Base-by-base conservation (phyloP, 345 rosid species). In the Hibiscus tridactylites region DNA sequence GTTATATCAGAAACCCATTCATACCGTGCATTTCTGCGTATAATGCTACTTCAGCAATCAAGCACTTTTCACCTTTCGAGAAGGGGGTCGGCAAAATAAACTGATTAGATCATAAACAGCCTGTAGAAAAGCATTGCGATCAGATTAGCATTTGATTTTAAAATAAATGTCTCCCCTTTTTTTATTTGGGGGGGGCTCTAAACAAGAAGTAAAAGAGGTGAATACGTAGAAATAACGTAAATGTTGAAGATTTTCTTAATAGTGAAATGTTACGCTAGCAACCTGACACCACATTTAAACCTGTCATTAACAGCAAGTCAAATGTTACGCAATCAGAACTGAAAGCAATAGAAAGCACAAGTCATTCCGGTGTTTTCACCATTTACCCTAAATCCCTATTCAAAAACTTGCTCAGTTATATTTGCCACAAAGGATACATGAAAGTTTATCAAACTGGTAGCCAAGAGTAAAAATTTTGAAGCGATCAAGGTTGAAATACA, bases 101-200 rank as follows among this genome's bases (percentile, higher is more conserved):
- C 97, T 95, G 82, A 95, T 92, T 39, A 95, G 88, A 79, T 95
- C 99, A 73, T 95, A 97, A 29, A 92, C 87, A 68, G 97, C 97
- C 99, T 92, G 91, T 78, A 73, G 28, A 72, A 52, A 71, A 75
- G 49, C 65, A 70, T 52, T 37, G 28, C 5, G 19, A 66, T 63
- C 49, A 47, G 10, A 28, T 65, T 65, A 42, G 12, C 39, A 56
- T 17, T 11, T 4, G 2, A 17, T 17, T n/a, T 16, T 8, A 68
- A 68, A 21, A 21, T 21, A 21, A 21, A 21, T 21, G 21, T 21
- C 21, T 21, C 21, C 21, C 24, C 24, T 42, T 33, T 33, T 33
- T 33, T 5, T 33, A 6, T 28, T 28, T 21, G 24, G 6, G 37
- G 37, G 6, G 24, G 24, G 24, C 24, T 21, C 24, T 21, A 21